Conservation (phyloP, 2,329 filamentous ascomycete species). For the Cladosporium sp. region DNA sequence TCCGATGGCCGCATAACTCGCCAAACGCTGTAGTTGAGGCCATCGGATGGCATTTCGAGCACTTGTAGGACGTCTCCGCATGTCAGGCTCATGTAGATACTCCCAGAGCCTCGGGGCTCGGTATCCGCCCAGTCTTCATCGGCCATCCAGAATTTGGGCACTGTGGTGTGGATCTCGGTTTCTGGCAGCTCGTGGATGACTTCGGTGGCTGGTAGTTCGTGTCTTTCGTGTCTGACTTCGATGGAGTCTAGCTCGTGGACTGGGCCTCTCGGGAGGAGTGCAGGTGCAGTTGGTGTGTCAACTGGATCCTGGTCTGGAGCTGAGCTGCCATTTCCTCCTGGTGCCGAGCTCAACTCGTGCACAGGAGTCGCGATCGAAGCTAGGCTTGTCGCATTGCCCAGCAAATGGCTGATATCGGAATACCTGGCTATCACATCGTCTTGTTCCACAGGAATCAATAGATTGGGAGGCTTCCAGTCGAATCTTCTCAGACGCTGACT, state of each 20-base stretch:
- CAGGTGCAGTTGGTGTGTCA: neutral
- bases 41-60: conserved; percentile 9
- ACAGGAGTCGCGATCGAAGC: neutral
- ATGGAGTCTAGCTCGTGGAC: neutral
- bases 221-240: neutral
- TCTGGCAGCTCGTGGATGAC: neutral
- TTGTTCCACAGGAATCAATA: neutral
- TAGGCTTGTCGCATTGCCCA: conserved; percentile 8
- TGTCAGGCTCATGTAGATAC: conserved; percentile 15
- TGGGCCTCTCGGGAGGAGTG: neutral
- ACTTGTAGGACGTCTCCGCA: conserved; percentile 5
- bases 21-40: neutral
- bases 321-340: neutral
- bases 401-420: conserved; percentile 9
- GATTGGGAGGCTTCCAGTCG: conserved; percentile 13
- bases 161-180: neutral
- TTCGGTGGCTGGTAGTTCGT: too few relatives aligned
- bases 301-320: neutral
- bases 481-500: conserved; percentile 10
- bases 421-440: conserved; percentile 12
- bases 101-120: neutral
- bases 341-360: neutral
- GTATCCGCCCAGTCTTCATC: conserved; percentile 14
- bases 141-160: conserved; percentile 6
- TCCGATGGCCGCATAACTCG: conserved; percentile 8